phyloP scores from a whole-genome alignment of 345 rosid genomes.

The Salix dunnii region DNA sequence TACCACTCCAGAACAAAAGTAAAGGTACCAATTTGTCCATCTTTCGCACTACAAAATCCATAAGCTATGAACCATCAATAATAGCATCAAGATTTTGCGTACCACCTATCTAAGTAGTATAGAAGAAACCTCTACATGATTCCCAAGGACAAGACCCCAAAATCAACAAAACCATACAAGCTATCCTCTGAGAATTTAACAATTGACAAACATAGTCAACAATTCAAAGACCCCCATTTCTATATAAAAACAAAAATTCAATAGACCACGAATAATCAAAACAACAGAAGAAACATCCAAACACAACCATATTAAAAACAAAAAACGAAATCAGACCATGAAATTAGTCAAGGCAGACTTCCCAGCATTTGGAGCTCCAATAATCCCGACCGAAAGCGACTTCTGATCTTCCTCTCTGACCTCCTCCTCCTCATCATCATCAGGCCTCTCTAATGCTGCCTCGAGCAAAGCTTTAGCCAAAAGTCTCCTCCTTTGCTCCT shows the following conservation, averaged over 20 bases:
- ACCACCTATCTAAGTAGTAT: not conserved
- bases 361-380: conserved; percentile 96
- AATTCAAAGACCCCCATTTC: not conserved
- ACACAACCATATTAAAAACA: not conserved
- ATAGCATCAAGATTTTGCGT: too few relatives aligned
- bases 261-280: not conserved
- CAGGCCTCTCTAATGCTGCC: conserved; percentile 66
- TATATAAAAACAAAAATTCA: too few relatives aligned
- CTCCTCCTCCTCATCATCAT: conserved; percentile 54
- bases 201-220: too few relatives aligned
- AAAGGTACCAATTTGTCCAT: not conserved
- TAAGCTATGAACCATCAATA: too few relatives aligned
- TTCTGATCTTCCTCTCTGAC: conserved; percentile 90
- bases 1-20: not conserved
- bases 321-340: conserved; percentile 47
- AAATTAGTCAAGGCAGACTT: conserved; percentile 82
- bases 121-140: too few relatives aligned
- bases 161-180: not conserved
- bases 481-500: conserved; percentile 46
- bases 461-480: conserved; percentile 71
- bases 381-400: conserved; percentile 82
- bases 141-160: too few relatives aligned
- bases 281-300: not conserved
- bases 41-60: too few relatives aligned
- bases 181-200: not conserved